phyloP scores from a whole-genome alignment of 2,329 filamentous ascomycete genomes.

The Drechslera avenae region DNA sequence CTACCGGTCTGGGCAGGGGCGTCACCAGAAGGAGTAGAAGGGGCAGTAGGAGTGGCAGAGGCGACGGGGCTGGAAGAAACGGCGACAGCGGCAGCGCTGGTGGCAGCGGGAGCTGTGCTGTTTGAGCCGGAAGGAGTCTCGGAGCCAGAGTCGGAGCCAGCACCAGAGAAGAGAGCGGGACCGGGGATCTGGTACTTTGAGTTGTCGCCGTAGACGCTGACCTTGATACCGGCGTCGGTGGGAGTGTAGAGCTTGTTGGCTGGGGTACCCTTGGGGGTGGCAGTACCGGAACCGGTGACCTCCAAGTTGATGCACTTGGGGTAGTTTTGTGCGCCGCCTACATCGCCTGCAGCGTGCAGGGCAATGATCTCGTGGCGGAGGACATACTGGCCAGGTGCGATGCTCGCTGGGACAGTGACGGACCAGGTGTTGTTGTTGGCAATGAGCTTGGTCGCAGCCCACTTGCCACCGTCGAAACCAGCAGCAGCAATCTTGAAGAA shows the following conservation, averaged over 20 bases:
- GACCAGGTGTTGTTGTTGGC: conserved; percentile 55
- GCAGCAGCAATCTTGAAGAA: conserved; percentile 68
- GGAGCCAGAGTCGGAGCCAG: conserved; percentile 18
- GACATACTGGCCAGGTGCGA: conserved; percentile 63
- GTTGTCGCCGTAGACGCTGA: conserved; percentile 62
- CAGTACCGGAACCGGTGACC: conserved; percentile 60
- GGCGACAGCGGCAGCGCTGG: conserved; percentile 13
- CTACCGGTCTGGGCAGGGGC: conserved; percentile 4
- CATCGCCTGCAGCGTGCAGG: conserved; percentile 59
- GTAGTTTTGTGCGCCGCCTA: conserved; percentile 54
- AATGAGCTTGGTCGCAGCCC: conserved; percentile 62
- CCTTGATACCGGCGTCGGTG: conserved; percentile 62
- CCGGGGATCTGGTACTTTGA: conserved; percentile 58
- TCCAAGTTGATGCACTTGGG: conserved; percentile 52
- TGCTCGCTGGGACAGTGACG: conserved; percentile 58
- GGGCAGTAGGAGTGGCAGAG: neutral
- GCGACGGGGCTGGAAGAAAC: conserved; percentile 7
- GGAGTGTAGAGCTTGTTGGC: conserved; percentile 62
- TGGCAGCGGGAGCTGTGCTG: conserved; percentile 13
- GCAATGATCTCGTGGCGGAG: conserved; percentile 65
- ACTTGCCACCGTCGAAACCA: conserved; percentile 59
- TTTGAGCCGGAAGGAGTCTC: conserved; percentile 6
- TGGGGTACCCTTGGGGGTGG: conserved; percentile 51
- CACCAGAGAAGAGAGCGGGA: conserved; percentile 47
- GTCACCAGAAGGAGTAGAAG: neutral